A percentile compares a stretch with the other conserved stretches of the same genome.
Evolutionary conservation across 495 filamentous ascomycete species (phyloP).

Genomic region (Aspergillus heteromorphus): DNA sequence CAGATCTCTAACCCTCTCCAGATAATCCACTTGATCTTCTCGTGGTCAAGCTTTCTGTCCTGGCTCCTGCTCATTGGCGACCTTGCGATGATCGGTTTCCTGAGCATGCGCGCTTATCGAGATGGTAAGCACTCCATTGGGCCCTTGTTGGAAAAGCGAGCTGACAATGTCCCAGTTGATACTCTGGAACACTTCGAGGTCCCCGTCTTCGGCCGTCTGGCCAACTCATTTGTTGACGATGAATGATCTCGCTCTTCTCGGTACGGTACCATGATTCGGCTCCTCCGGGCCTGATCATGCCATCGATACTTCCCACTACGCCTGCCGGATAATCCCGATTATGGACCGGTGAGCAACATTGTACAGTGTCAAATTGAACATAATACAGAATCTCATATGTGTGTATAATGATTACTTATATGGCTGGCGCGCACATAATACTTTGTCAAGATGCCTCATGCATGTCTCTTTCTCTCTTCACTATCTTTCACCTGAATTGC

Average conservation of each 20-base stretch:
- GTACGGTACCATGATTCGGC: conserved; percentile 22
- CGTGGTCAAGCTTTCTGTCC: conserved; percentile 75
- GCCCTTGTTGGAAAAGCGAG: background rate
- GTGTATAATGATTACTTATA: background rate
- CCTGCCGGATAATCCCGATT: background rate
- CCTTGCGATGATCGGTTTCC: conserved; percentile 66
- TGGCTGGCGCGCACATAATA: background rate
- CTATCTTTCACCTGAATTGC: background rate
- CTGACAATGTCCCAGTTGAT: conserved; percentile 49
- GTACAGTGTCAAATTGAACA: conserved; percentile 8
- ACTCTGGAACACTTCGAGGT: conserved; percentile 88
- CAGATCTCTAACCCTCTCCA: conserved; percentile 20
- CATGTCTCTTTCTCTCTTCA: background rate
- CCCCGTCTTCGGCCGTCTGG: conserved; percentile 71
- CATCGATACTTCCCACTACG: background rate
- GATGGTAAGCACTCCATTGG: conserved; percentile 55
- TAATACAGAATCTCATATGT: background rate
- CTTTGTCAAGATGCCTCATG: background rate
- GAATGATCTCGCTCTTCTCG: conserved; percentile 69
- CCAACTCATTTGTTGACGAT: conserved; percentile 87
- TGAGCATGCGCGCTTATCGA: conserved; percentile 73
- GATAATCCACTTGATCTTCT: conserved; percentile 76
- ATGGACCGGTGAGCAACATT: background rate
- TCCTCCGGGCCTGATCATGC: conserved; percentile 22
- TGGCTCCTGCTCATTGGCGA: conserved; percentile 79